phyloP scores from a whole-genome alignment of 805 yeast species.

The Brettanomyces naardenensis region DNA sequence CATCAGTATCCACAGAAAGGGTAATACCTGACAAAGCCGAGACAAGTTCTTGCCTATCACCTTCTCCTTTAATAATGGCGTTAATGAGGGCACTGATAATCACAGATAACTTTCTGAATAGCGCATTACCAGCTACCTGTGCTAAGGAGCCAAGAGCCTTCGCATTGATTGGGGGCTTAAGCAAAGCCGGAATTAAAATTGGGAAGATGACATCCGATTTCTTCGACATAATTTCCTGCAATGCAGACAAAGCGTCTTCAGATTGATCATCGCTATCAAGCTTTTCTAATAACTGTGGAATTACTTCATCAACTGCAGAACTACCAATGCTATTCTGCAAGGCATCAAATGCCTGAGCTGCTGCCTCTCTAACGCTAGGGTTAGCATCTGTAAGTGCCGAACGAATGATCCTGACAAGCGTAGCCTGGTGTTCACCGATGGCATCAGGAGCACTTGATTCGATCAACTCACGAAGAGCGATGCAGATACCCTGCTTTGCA shows the following conservation, averaged over 20 bases:
- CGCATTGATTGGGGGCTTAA: conserved; percentile 84
- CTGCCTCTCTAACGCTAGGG: conserved; percentile 75
- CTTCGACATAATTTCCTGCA: conserved; percentile 86
- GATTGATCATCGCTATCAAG: conserved; percentile 44
- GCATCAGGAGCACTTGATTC: conserved; percentile 60
- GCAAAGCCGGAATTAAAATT: conserved; percentile 75
- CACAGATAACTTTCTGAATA: conserved; percentile 61
- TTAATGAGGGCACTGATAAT: conserved; percentile 71
- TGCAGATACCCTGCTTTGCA: conserved; percentile 93
- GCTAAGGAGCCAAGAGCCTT: conserved; percentile 80
- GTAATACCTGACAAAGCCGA: conserved; percentile 62
- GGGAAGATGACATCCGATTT: conserved; percentile 92
- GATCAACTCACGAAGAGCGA: conserved; percentile 82
- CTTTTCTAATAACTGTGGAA: conserved; percentile 74
- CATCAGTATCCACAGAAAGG: conserved; percentile 63
- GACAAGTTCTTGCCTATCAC: conserved; percentile 33
- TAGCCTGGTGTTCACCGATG: conserved; percentile 54
- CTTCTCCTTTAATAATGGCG: conserved; percentile 35
- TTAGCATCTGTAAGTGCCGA: conserved; percentile 71
- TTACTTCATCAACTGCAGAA: conserved; percentile 76
- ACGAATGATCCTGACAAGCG: conserved; percentile 68
- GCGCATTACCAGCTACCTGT: conserved; percentile 79
- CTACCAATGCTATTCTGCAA: conserved; percentile 79
- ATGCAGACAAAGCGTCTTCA: conserved; percentile 75
- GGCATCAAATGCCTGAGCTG: conserved; percentile 85